Evolutionary conservation across 306 rosid species (phyloP).

Genomic region (Fragaria iinumae): DNA sequence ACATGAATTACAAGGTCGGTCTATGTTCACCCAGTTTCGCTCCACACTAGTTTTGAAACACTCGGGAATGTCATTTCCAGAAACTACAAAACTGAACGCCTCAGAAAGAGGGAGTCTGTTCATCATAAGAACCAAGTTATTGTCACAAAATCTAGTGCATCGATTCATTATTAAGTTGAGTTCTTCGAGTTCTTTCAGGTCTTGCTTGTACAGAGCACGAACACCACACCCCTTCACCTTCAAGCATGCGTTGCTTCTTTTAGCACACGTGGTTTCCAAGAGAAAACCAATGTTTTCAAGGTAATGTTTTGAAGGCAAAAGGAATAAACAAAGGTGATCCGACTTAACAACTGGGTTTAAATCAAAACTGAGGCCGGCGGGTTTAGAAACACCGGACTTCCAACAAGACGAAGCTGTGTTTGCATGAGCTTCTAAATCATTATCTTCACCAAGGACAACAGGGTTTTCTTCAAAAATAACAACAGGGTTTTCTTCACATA

Average conservation of each 20-base stretch:
- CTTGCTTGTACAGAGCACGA: not conserved
- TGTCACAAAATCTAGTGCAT: too few relatives aligned
- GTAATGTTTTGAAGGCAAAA: not conserved
- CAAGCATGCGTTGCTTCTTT: not conserved
- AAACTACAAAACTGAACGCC: not conserved
- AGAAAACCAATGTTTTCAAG: too few relatives aligned
- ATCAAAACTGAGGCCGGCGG: not conserved
- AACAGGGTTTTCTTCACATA: too few relatives aligned
- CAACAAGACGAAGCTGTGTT: not conserved
- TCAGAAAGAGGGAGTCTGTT: too few relatives aligned
- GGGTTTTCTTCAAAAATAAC: not conserved
- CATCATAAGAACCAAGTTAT: too few relatives aligned
- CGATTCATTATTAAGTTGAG: not conserved
- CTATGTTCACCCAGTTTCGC: not conserved
- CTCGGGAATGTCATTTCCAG: not conserved
- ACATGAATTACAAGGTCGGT: not conserved
- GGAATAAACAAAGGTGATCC: not conserved
- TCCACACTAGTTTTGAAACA: too few relatives aligned
- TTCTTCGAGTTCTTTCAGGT: not conserved
- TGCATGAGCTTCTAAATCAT: not conserved
- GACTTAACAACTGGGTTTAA: not conserved
- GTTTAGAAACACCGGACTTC: not conserved
- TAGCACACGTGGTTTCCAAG: too few relatives aligned
- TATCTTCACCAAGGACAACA: not conserved
- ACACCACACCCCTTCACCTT: not conserved